Conservation (phyloP, 179 eudicot genomes). For the Heliamphora pulchella region DNA sequence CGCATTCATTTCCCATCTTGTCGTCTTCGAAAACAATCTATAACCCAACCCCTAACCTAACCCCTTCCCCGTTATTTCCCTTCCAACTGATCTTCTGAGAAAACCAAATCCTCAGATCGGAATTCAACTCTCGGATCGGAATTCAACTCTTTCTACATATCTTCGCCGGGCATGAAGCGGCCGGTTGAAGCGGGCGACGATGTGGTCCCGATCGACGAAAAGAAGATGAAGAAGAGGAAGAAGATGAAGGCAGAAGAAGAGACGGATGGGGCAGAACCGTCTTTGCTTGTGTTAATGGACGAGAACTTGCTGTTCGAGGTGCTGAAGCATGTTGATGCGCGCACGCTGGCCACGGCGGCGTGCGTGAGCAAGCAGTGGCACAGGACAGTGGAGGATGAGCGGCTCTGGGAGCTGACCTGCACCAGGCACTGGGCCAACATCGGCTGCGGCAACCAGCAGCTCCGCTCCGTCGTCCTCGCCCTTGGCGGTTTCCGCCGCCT, state of each 20-base stretch:
- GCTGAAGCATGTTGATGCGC: constrained; percentile 65
- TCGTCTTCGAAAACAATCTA: constrained; percentile 35
- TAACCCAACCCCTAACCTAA: constrained; percentile 17
- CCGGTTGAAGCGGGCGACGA: constrained; percentile 9
- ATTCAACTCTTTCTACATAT: neutral
- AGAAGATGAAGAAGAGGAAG: constrained; percentile 21
- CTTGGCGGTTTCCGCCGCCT: constrained; percentile 80
- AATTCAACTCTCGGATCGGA: neutral
- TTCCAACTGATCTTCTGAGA: neutral
- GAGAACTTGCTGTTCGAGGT: constrained; percentile 75
- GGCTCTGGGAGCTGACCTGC: constrained; percentile 84
- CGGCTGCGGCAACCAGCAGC: constrained; percentile 39
- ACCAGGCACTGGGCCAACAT: constrained; percentile 47
- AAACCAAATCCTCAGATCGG: neutral
- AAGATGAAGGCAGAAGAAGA: constrained; percentile 26
- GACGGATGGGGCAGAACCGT: constrained; percentile 9
- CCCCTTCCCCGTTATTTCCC: neutral
- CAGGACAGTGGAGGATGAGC: constrained; percentile 65
- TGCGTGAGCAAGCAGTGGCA: constrained; percentile 68
- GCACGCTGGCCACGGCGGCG: constrained; percentile 42
- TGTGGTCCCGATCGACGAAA: neutral
- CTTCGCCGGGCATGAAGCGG: constrained; percentile 33
- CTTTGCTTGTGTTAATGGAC: constrained; percentile 30
- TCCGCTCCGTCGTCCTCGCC: constrained; percentile 64
- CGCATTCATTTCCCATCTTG: constrained; percentile 38